phyloP scores from a whole-genome alignment of 75 land plant species.

The Cupressus sempervirens region DNA sequence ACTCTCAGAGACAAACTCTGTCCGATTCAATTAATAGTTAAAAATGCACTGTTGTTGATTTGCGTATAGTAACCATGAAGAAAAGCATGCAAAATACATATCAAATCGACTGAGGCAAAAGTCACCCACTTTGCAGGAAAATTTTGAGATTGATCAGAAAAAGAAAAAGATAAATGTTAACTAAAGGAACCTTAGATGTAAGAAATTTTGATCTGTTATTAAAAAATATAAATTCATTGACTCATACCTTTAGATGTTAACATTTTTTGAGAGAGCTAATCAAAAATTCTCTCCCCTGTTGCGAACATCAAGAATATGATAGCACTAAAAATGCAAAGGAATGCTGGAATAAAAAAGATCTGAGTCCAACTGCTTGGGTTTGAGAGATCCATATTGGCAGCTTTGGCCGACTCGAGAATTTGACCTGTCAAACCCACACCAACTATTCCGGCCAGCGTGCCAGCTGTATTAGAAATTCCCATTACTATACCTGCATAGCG shows the following conservation, averaged over 20 bases:
- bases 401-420: slow-evolving; percentile 64
- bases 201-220: neutral
- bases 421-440: slow-evolving; percentile 76
- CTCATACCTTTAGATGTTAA: neutral
- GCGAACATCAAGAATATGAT: slow-evolving; percentile 56
- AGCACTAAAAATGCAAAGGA: slow-evolving; percentile 68
- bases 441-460: slow-evolving; percentile 77
- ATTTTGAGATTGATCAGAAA: neutral
- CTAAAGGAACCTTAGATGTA: neutral
- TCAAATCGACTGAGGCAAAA: neutral
- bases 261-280: slow-evolving; percentile 19
- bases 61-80: neutral
- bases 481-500: slow-evolving; percentile 85
- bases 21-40: neutral
- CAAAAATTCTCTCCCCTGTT: slow-evolving; percentile 76
- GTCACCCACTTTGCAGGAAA: neutral
- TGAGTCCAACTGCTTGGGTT: slow-evolving; percentile 63
- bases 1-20: neutral
- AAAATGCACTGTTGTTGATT: neutral
- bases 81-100: neutral
- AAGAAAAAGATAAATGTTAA: neutral
- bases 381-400: slow-evolving; percentile 41
- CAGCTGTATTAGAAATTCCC: slow-evolving; percentile 94
- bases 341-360: slow-evolving; percentile 66
- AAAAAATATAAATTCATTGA: neutral